These are phyloP conservation scores for Alternaria hordeiaustralica DNA, from an alignment of 2,329 filamentous ascomycete genomes.

Conservation along the genomic window DNA sequence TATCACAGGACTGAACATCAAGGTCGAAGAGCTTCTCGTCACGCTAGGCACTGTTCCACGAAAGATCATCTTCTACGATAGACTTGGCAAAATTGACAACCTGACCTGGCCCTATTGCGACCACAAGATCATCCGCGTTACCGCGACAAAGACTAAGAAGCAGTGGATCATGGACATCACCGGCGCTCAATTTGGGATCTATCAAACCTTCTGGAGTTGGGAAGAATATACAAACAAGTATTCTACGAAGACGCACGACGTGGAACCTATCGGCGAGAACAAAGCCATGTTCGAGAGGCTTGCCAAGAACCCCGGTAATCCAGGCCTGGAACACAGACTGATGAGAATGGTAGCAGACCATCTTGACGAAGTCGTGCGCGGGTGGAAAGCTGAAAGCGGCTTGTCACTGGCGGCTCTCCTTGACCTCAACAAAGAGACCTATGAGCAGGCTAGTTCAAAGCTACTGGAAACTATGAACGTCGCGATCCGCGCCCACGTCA, in stretches of 20 bases:
- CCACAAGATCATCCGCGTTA: background rate
- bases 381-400: background rate
- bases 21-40: background rate
- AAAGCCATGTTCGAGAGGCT: background rate
- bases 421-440: background rate
- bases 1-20: background rate
- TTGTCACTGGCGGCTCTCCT: background rate
- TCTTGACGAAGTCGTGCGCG: background rate
- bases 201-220: background rate
- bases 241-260: no score
- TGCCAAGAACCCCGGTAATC: background rate
- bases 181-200: constrained; percentile 6
- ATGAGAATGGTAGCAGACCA: background rate
- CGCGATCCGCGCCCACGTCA: background rate
- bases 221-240: background rate
- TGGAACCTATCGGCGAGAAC: background rate
- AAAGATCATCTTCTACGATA: background rate
- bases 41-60: background rate
- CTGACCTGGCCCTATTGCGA: background rate
- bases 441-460: background rate
- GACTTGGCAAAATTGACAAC: background rate
- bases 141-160: background rate
- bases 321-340: background rate
- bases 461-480: background rate
- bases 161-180: constrained; percentile 1